phyloP scores from a whole-genome alignment of 306 rosid genomes.

The Macrotyloma uniflorum region DNA sequence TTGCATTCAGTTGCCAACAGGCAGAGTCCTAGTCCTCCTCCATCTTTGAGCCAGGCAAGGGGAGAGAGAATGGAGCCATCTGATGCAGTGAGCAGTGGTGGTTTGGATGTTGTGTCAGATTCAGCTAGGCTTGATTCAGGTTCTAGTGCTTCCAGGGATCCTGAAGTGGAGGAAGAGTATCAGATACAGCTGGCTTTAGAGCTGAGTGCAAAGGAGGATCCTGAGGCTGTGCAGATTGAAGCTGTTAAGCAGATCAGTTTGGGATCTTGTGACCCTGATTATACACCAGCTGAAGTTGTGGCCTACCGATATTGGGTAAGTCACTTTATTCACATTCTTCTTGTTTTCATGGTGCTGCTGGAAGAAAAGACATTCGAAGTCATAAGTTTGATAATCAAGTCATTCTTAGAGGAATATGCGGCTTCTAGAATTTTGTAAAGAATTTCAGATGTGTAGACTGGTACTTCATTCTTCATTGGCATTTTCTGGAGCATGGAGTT shows the following conservation, averaged over 20 bases:
- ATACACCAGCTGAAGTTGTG: slow-evolving; percentile 89
- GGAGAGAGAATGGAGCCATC: slow-evolving; percentile 60
- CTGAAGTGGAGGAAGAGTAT: slow-evolving; percentile 87
- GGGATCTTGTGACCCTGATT: slow-evolving; percentile 82
- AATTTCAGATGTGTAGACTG: slow-evolving; percentile 23
- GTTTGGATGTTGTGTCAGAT: slow-evolving; percentile 60
- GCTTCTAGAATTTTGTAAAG: slow-evolving; percentile 22
- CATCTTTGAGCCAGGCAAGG: slow-evolving; percentile 51
- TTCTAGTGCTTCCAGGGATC: slow-evolving; percentile 77
- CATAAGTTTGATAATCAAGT: slow-evolving; percentile 23
- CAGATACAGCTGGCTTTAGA: slow-evolving; percentile 91
- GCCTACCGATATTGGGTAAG: slow-evolving; percentile 97
- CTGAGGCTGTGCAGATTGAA: slow-evolving; percentile 98
- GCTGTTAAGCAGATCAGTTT: slow-evolving; percentile 97
- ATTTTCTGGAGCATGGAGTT: slow-evolving; percentile 19
- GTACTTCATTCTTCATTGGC: slow-evolving; percentile 14
- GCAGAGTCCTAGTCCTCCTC: slow-evolving; percentile 52
- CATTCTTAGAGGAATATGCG: slow-evolving; percentile 31
- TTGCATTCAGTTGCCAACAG: slow-evolving; percentile 71
- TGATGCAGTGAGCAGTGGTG: slow-evolving; percentile 60
- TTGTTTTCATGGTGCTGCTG: slow-evolving; percentile 26
- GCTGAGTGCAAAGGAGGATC: slow-evolving; percentile 97
- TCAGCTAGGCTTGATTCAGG: slow-evolving; percentile 65
- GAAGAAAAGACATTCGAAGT: slow-evolving; percentile 26
- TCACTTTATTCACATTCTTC: slow-evolving; percentile 45